Evolutionary conservation across 139 green algal genomes (phyloP).

Genomic region (Gonium pectorale): DNA sequence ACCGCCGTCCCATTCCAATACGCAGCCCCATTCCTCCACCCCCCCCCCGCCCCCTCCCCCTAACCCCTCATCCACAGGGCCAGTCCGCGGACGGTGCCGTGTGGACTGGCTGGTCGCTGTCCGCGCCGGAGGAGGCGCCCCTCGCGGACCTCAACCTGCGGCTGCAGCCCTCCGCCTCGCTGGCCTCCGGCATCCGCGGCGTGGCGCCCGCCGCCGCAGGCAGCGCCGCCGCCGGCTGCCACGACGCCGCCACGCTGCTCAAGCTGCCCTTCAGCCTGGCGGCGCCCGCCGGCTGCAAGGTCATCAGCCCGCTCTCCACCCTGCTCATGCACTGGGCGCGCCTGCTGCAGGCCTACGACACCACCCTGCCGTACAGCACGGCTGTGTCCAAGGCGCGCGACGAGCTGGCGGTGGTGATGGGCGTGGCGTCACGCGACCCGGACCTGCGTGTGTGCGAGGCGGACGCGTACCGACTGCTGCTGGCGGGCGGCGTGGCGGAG

Average conservation of each 20-base stretch:
- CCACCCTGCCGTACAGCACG: not conserved
- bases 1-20: too few relatives aligned
- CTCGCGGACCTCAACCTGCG: not conserved
- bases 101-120: conserved; percentile 13
- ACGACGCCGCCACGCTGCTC: conserved; percentile 31
- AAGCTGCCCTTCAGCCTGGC: conserved; percentile 4
- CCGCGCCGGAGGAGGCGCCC: not conserved
- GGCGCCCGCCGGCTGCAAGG: not conserved
- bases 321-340: conserved; percentile 26
- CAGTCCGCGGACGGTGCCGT: not conserved
- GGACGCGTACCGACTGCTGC: not conserved
- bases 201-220: not conserved
- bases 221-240: not conserved
- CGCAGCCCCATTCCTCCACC: not conserved
- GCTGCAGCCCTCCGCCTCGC: not conserved
- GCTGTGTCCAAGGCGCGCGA: not conserved
- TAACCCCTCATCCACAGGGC: not conserved
- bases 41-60: not conserved
- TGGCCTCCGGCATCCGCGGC: not conserved
- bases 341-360: not conserved
- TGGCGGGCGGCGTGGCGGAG: not conserved
- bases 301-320: conserved; percentile 11
- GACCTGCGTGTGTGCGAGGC: not conserved
- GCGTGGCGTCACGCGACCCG: not conserved
- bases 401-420: not conserved